Base-by-base conservation (phyloP, 179 eudicot species). In the Spergularia azorica region DNA sequence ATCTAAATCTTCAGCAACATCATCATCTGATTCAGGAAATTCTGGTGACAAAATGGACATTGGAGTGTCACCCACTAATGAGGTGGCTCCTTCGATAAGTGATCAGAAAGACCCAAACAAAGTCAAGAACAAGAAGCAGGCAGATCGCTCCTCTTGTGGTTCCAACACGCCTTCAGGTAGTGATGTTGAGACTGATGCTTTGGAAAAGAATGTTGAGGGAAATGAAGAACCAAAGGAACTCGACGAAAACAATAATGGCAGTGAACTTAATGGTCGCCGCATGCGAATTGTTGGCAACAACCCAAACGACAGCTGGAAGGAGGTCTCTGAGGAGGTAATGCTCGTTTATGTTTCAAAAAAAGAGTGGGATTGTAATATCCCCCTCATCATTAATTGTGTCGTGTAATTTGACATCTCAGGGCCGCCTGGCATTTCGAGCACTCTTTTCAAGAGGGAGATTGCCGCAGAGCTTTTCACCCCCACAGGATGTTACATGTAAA, bases 141-240 rank as follows among this genome's bases (percentile, higher is more conserved):
- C 88, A 73, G 99, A 93, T 72, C 92, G 97, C 56, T 95, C 99
- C 70, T 95, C 99, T 54, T 95, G 97, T 86, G 99, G 97, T 52
- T 93, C 97, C 26, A 93, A 93, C 79, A 93, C 97, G 36, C 86
- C 94, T 70, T 93, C 97, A 43, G 85, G 95, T 82, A 93, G 97
- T 84, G 99, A 95, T 67, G 82, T 87, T 20, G 98, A 95, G 83
- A 87, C 92, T 50, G 97, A 93, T 89, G 92, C 90, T 71, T 80
- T 91, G 65, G 85, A 82, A 78, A 95, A 90, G 77, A 72, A 86
- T 14, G 80, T 83, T 17, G 79, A 81, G 43, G 84, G 81, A 62
- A 84, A 71, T 55, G 97, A 93, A 76, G 90, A 88, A 77, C 4
- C 74, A 2, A 83, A 87, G 67, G 93, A 88, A 81, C 84, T 84